Evolutionary conservation across 345 rosid genomes (phyloP), one percentile per base, ranked within the genome.

Genomic region (Aethionema arabicum): DNA sequence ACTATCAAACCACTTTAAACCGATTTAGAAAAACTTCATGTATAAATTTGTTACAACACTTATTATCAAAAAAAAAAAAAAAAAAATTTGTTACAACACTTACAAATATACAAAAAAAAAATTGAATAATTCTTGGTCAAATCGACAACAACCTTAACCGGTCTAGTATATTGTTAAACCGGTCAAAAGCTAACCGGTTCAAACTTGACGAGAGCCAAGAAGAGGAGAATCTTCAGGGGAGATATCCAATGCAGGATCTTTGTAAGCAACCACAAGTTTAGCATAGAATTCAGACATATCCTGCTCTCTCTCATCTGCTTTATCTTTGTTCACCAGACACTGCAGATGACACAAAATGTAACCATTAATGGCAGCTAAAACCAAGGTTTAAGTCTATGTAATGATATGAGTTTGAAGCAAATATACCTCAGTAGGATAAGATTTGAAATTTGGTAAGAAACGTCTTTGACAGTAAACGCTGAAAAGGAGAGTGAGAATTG

Each of bases 391-490:
- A 53, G 43, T 11, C 44, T 53, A 43, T 4, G 61, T 11, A 37
- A 54, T 54, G 30, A 65, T 21, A 21, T 53, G 52, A 43, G 35
- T 16, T 21, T 64, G 11, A 52, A 53, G 57, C 54, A 65, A 52
- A 52, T 85, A 52, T 85, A 88, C 96, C 98, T 88, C 91, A 21
- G 84, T 81, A 27, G 96, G 90, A 78, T 76, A 85, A 57, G 82
- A 82, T 66, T 68, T 70, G 66, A 88, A 85, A 52, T 79, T 66
- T 3, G 95, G 95, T 38, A 77, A 78, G 76, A 88, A 88, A 10
- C 92, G 72, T 75, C 80, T 82, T 59, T 79, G 73, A 78, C 95
- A 92, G 72, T 92, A 86, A 50, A 76, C 77, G 8, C 79, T 83
- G 82, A 88, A 92, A 63, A 86, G 73, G 60, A 86, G 69, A 2